phyloP scores from a whole-genome alignment of 2,329 filamentous ascomycete species.

The Aspergillus brunneoviolaceus region DNA sequence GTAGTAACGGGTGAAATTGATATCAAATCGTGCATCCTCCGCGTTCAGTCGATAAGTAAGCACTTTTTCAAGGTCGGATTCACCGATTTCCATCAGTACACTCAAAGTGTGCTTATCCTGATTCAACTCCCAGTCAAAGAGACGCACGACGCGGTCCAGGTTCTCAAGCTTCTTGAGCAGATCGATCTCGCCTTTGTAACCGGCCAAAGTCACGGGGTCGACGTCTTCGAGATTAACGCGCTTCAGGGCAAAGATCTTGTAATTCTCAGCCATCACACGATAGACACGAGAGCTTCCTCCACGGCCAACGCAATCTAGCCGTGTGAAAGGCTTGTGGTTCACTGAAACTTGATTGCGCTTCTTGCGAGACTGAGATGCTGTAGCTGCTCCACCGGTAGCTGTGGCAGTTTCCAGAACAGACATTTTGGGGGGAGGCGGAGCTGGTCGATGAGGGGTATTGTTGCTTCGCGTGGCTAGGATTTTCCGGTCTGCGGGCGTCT shows the following conservation, averaged over 20 bases:
- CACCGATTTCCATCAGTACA: slow-evolving; percentile 95
- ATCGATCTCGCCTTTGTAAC: slow-evolving; percentile 95
- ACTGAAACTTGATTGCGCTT: slow-evolving; percentile 81
- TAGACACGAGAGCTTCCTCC: slow-evolving; percentile 95
- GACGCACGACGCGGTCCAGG: slow-evolving; percentile 83
- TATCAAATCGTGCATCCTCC: slow-evolving; percentile 75
- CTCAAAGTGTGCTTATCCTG: slow-evolving; percentile 85
- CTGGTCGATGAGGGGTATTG: slow-evolving; percentile 75
- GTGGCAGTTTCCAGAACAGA: slow-evolving; percentile 91
- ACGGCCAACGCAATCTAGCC: slow-evolving; percentile 85
- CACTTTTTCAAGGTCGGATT: slow-evolving; percentile 86
- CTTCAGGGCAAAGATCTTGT: slow-evolving; percentile 92
- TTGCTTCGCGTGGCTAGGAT: slow-evolving; percentile 56
- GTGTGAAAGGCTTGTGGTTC: slow-evolving; percentile 87
- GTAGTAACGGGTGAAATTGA: slow-evolving; percentile 91
- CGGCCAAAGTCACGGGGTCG: slow-evolving; percentile 77
- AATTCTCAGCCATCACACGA: slow-evolving; percentile 94
- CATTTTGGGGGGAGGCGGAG: slow-evolving; percentile 91
- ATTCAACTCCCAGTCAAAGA: slow-evolving; percentile 93
- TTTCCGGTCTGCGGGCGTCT: slow-evolving; percentile 47
- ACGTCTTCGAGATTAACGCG: slow-evolving; percentile 86
- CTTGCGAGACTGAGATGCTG: slow-evolving; percentile 69
- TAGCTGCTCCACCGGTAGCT: slow-evolving; percentile 74
- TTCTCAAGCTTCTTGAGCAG: slow-evolving; percentile 76
- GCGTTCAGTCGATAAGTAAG: slow-evolving; percentile 70